A percentile compares a stretch with the other conserved stretches of the same genome.
Evolutionary conservation across 305 asterid species (phyloP).

Genomic region (Solanum hybrid): DNA sequence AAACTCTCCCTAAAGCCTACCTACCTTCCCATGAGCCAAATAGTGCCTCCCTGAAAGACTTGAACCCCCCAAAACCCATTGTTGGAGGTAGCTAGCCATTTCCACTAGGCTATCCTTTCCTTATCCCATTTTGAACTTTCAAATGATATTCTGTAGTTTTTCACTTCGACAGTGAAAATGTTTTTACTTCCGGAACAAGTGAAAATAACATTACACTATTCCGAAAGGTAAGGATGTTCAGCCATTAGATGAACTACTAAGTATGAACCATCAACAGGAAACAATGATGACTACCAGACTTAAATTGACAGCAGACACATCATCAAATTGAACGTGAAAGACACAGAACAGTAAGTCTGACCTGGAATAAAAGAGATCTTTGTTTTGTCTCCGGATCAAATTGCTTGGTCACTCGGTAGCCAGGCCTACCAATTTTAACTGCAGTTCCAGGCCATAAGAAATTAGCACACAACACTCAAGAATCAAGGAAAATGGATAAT

Average conservation of each 20-base stretch:
- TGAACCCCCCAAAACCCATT: neutral
- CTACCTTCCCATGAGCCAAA: neutral
- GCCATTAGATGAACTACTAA: neutral
- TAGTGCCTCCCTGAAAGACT: neutral
- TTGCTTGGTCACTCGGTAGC: conserved; percentile 94
- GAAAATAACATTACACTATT: neutral
- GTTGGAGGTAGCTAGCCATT: neutral
- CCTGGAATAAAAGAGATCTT: conserved; percentile 94
- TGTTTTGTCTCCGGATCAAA: conserved; percentile 87
- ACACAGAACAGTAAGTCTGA: conserved; percentile 3
- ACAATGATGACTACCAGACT: neutral
- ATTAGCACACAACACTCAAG: neutral
- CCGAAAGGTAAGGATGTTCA: neutral
- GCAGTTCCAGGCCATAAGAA: conserved; percentile 8
- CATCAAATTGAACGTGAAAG: neutral
- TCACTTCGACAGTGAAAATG: neutral
- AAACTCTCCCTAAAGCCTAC: neutral
- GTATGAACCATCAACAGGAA: neutral
- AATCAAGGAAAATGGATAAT: neutral
- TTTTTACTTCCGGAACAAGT: neutral
- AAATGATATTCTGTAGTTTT: neutral
- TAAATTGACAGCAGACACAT: neutral
- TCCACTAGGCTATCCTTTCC: neutral
- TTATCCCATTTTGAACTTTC: neutral
- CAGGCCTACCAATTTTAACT: conserved; percentile 96